Conservation (phyloP, 805 yeast genomes). For the Diddensiella santjacobensis region DNA sequence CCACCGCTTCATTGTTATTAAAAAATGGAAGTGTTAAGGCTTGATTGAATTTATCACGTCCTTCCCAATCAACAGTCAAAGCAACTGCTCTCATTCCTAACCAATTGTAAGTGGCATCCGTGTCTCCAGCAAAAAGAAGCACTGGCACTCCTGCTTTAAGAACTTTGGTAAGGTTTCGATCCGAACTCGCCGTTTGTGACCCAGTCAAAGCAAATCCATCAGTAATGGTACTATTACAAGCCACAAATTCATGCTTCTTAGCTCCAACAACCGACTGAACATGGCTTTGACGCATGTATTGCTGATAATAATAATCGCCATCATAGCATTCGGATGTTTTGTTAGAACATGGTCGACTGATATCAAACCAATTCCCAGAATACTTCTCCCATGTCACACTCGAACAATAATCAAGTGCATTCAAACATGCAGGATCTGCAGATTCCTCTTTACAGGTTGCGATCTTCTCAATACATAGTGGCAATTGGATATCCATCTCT, state of each 20-base stretch:
- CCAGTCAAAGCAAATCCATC: constrained; percentile 77
- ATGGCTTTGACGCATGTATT: constrained; percentile 66
- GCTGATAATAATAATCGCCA: constrained; percentile 64
- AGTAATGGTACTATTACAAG: constrained; percentile 62
- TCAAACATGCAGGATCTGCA: constrained; percentile 72
- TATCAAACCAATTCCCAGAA: constrained; percentile 65
- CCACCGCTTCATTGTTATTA: constrained; percentile 51
- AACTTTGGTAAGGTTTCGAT: constrained; percentile 58
- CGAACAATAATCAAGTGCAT: constrained; percentile 82
- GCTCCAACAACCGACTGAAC: constrained; percentile 82
- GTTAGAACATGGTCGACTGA: constrained; percentile 44
- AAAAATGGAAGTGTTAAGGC: constrained; percentile 33
- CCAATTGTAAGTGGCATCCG: constrained; percentile 94
- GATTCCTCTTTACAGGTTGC: constrained; percentile 59
- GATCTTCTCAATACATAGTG: constrained; percentile 61
- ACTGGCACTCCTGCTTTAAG: constrained; percentile 73
- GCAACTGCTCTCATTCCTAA: constrained; percentile 88
- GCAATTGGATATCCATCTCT: constrained; percentile 55
- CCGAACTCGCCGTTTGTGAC: constrained; percentile 86
- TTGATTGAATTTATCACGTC: constrained; percentile 48
- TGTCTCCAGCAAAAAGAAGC: constrained; percentile 87
- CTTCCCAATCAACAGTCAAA: constrained; percentile 59
- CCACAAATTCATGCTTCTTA: constrained; percentile 61
- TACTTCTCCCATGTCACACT: constrained; percentile 56
- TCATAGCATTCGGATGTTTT: constrained; percentile 59